Base-by-base conservation (phyloP, 495 filamentous ascomycete species). In the Sphaerosporella brunnea region DNA sequence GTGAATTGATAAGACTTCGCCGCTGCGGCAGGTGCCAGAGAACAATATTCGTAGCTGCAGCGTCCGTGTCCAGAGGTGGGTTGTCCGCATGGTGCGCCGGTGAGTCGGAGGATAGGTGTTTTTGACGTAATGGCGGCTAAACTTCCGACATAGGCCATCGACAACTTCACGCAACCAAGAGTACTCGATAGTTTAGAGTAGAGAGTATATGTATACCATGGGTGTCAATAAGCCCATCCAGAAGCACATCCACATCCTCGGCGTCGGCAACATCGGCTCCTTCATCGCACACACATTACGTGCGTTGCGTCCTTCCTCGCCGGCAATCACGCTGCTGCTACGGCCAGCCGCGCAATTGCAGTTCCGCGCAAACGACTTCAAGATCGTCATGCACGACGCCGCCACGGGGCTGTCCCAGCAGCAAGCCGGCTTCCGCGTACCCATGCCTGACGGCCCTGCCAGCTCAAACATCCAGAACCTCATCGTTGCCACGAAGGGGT, bases 401-500 rank as follows among this genome's bases (percentile, higher is more conserved):
- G 5, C 35, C 16, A 37, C 35, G 8, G 16, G 7, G 28, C 2
- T 45, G 69, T n/a, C n/a, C n/a, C n/a, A n/a, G n/a, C n/a, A n/a
- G n/a, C n/a, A n/a, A n/a, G n/a, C n/a, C n/a, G n/a, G n/a, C n/a
- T n/a, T n/a, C n/a, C n/a, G n/a, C n/a, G n/a, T n/a, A n/a, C n/a
- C n/a, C n/a, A n/a, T n/a, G n/a, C n/a, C n/a, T n/a, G n/a, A n/a
- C n/a, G n/a, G n/a, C n/a, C 1, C 52, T 66, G 26, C 59, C 64
- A 9, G 25, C 21, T 32, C 24, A 46, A 43, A 23, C 34, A 86
- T 97, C 47, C 66, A 79, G 36, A 80, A 84, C 56, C 69, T 96
- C 26, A 74, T 97, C 42, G 67, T 96, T 20, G 75, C 79, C 2
- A 69, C 72, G 9, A 74, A 83, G 51, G 67, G 76, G 0, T 63